phyloP scores from a whole-genome alignment of 345 rosid species.

The Camelina neglecta region DNA sequence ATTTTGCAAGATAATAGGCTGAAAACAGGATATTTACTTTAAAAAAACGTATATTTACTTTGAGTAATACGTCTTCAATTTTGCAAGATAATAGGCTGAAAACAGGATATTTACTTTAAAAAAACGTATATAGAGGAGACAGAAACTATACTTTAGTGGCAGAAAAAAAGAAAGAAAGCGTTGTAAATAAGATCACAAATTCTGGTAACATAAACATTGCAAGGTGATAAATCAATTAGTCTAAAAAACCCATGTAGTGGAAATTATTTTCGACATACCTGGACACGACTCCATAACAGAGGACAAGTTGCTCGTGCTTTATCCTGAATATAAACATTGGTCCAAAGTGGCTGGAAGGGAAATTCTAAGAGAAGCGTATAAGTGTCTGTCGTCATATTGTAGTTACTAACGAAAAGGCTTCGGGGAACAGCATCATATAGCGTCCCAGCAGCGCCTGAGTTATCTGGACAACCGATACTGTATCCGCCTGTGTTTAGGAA shows the following conservation, averaged over 20 bases:
- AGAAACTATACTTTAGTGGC: slow-evolving; percentile 21
- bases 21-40: not conserved
- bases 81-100: slow-evolving; percentile 35
- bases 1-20: slow-evolving; percentile 37
- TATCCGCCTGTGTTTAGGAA: slow-evolving; percentile 70
- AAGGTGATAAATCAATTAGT: slow-evolving; percentile 18
- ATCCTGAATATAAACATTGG: slow-evolving; percentile 88
- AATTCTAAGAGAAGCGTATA: slow-evolving; percentile 96
- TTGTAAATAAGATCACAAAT: slow-evolving; percentile 27
- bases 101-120: not conserved
- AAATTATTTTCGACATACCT: slow-evolving; percentile 57
- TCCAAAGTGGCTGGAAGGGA: slow-evolving; percentile 93
- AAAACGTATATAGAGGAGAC: slow-evolving; percentile 11
- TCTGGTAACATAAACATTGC: slow-evolving; percentile 3
- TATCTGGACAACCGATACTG: slow-evolving; percentile 77
- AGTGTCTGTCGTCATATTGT: slow-evolving; percentile 84
- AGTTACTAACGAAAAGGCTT: slow-evolving; percentile 84
- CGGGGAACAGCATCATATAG: slow-evolving; percentile 96
- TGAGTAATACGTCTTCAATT: slow-evolving; percentile 21
- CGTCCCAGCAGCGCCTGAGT: slow-evolving; percentile 98
- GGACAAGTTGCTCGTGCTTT: slow-evolving; percentile 94
- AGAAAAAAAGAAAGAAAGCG: not conserved
- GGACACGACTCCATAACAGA: slow-evolving; percentile 99
- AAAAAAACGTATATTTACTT: slow-evolving; percentile 3
- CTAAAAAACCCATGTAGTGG: slow-evolving; percentile 15